phyloP scores from a whole-genome alignment of 306 rosid genomes.

The Styphnolobium japonicum region DNA sequence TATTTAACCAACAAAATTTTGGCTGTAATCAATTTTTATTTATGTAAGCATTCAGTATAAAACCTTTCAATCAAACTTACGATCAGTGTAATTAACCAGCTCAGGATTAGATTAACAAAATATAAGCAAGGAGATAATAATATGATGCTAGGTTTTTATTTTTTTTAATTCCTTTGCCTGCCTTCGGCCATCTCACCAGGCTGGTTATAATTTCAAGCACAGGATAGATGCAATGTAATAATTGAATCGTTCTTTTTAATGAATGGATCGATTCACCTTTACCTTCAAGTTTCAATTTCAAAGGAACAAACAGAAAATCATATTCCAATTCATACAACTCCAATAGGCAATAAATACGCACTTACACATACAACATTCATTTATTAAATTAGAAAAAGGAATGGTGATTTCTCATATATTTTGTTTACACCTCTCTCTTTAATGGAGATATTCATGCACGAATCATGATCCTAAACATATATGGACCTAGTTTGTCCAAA shows the following conservation, averaged over 20 bases:
- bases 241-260: neutral
- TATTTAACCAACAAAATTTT: neutral
- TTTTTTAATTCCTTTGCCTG: neutral
- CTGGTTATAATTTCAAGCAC: neutral
- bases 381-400: neutral
- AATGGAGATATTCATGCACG: neutral
- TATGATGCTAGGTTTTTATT: neutral
- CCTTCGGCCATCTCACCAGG: neutral
- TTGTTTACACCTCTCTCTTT: neutral
- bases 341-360: neutral
- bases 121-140: neutral
- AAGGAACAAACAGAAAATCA: neutral
- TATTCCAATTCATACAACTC: slow-evolving; percentile 11
- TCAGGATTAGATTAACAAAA: neutral
- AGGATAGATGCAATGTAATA: neutral
- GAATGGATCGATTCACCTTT: slow-evolving; percentile 8
- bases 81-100: neutral
- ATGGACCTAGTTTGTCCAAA: neutral
- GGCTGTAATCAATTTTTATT: neutral
- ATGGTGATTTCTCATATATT: neutral
- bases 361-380: neutral
- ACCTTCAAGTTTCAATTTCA: neutral
- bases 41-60: neutral
- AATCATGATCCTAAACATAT: neutral
- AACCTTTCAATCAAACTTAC: neutral